phyloP scores from a whole-genome alignment of 106 monocot genomes.

The Dioscorea dumetorum region DNA sequence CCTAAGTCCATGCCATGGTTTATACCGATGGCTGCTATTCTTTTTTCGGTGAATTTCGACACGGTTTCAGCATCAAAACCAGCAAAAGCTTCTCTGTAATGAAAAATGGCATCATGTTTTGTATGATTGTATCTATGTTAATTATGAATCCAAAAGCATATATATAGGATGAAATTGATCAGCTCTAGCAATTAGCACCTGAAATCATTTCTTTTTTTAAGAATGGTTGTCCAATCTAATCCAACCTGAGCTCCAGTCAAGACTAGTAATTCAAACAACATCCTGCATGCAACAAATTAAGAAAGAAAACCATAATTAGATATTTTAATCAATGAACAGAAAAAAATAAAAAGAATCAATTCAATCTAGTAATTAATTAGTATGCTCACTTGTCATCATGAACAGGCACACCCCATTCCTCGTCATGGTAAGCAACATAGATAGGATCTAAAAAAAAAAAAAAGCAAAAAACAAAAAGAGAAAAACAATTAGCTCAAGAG shows the following conservation, averaged over 20 bases:
- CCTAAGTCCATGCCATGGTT: slow-evolving; percentile 47
- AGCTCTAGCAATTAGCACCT: slow-evolving; percentile 1
- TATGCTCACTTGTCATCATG: slow-evolving; percentile 12
- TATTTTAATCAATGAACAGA: neutral
- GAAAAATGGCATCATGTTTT: neutral
- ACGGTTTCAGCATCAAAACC: slow-evolving; percentile 52
- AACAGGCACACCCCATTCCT: slow-evolving; percentile 44
- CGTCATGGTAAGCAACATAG: slow-evolving; percentile 44
- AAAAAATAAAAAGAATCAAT: too few relatives aligned
- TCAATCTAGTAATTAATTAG: too few relatives aligned
- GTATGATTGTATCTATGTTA: neutral
- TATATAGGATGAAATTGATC: too few relatives aligned
- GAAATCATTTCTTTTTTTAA: slow-evolving; percentile 18
- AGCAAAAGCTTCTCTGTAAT: slow-evolving; percentile 49
- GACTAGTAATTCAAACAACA: slow-evolving; percentile 17
- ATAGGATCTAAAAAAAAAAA: slow-evolving; percentile 13
- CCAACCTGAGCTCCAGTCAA: slow-evolving; percentile 20
- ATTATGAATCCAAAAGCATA: neutral
- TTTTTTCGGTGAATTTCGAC: slow-evolving; percentile 46
- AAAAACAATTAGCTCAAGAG: neutral
- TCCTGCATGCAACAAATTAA: slow-evolving; percentile 7
- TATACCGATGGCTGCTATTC: slow-evolving; percentile 33
- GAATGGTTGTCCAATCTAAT: slow-evolving; percentile 10
- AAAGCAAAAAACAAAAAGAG: neutral
- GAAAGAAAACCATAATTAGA: neutral